Evolutionary conservation across 495 filamentous ascomycete genomes (phyloP), one percentile per base, ranked within the genome.

Genomic region (Massariosphaeria phaeospora): DNA sequence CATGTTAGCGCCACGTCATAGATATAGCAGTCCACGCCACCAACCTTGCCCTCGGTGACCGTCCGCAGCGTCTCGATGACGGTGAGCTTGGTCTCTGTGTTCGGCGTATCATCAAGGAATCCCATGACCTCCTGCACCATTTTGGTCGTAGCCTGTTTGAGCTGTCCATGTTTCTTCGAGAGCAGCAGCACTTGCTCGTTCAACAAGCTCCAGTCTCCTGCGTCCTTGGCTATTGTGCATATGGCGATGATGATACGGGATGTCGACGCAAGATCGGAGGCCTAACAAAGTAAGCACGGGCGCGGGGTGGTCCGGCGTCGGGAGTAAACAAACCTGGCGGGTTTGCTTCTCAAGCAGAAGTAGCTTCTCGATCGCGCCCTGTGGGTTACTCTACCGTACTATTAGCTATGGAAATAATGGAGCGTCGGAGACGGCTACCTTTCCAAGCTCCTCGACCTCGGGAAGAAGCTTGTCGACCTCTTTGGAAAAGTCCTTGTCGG

Each of bases 161-260:
- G 91, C 75, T 98, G 93, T 63, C 89, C 87, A 88, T 98, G 93
- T 76, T 98, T 98, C 83, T 96, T 97, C 57, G 91, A 96, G 40
- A 97, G 81, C 41, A 96, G 78, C 44, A 95, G 78, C 52, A 96
- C 88, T 72, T 98, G 91, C 73, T 98, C 93, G 67, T 94, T 97
- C 64, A 98, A 79, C 57, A 97, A 73, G 61, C 78, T 79, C 93
- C 93, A 98, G 65, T 97, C 88, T 56, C 84, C 85, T 49, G 87
- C 79, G 69, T 95, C 79, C 73, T 95, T 96, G 76, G 89, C 90
- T 73, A 97, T 81, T 62, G 88, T 94, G 72, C 96, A 86, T 67
- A 96, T 91, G 41, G 81, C 75, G 67, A 94, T 74, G 51, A 98
- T 76, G 49, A 94, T 74, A 64, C 91, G 84, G 42, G 89, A 95